Percentiles rank a stretch among this genome's conserved stretches.
phyloP scores from a whole-genome alignment of 805 yeast genomes.

The Danielia reshetovae region DNA sequence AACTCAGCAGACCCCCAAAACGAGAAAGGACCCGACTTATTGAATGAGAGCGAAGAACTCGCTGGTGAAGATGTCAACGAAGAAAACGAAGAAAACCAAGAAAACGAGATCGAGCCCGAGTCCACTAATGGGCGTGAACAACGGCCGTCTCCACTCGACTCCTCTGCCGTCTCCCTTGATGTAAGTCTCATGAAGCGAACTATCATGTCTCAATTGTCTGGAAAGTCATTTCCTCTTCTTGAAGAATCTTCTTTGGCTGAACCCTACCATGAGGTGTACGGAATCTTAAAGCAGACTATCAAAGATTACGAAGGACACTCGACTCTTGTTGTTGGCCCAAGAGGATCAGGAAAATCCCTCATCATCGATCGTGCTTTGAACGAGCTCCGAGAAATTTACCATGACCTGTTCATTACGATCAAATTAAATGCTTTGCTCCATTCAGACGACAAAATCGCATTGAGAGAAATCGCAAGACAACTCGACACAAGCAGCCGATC shows the following conservation, averaged over 20 bases:
- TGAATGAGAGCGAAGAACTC: too few species aligned
- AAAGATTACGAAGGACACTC: slow-evolving; percentile 76
- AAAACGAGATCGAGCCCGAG: too few species aligned
- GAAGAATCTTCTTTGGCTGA: slow-evolving; percentile 16
- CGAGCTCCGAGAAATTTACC: slow-evolving; percentile 36
- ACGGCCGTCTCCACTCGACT: too few species aligned
- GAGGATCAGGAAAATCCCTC: slow-evolving; percentile 71
- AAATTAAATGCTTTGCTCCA: slow-evolving; percentile 69
- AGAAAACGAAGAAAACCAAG: too few species aligned
- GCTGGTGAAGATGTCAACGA: too few species aligned
- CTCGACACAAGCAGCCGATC: slow-evolving; percentile 44
- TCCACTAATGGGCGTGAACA: too few species aligned
- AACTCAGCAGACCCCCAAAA: too few species aligned
- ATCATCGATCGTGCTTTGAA: slow-evolving; percentile 56
- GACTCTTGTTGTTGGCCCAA: slow-evolving; percentile 72
- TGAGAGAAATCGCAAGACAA: slow-evolving; percentile 83
- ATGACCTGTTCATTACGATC: slow-evolving; percentile 57
- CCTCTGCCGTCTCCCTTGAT: slow-evolving; percentile 2
- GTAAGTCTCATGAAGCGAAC: slow-evolving; percentile 5
- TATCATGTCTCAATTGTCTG: slow-evolving; percentile 11
- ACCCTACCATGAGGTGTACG: slow-evolving; percentile 48
- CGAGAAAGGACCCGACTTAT: background rate
- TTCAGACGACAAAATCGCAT: slow-evolving; percentile 70
- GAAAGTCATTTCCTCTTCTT: slow-evolving; percentile 6
- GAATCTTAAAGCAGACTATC: slow-evolving; percentile 61